These are phyloP conservation scores for Chionographis japonica DNA, from an alignment of 106 monocot genomes.

Conservation along the genomic window DNA sequence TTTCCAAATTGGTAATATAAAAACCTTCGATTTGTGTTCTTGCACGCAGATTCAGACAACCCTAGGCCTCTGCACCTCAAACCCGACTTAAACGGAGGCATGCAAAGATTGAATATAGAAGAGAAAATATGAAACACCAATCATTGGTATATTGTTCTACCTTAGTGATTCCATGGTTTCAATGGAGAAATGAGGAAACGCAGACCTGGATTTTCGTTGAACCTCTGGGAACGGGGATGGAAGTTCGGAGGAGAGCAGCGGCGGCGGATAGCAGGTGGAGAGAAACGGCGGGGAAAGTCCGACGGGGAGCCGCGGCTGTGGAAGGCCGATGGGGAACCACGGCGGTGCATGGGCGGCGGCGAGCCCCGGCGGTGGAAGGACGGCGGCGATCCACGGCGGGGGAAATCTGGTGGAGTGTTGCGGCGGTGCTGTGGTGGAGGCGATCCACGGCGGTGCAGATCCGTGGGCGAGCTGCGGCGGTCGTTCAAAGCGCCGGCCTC, in stretches of 20 bases:
- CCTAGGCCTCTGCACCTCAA: neutral
- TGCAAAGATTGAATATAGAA: neutral
- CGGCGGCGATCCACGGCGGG: neutral
- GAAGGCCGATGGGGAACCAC: neutral
- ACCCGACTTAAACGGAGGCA: neutral
- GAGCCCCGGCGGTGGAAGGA: neutral
- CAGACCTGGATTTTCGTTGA: conserved; percentile 4
- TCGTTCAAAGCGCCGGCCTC: neutral
- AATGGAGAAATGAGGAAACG: neutral
- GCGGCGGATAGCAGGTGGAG: neutral
- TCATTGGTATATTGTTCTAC: too few relatives aligned
- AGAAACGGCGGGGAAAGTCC: neutral
- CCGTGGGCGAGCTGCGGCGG: neutral
- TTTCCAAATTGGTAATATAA: too few relatives aligned
- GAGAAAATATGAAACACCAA: too few relatives aligned
- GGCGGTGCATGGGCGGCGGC: neutral
- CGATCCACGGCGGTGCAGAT: neutral
- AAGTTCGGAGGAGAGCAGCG: conserved; percentile 2
- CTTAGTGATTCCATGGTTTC: too few relatives aligned
- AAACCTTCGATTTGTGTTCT: too few relatives aligned
- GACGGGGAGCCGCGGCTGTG: conserved; percentile 1
- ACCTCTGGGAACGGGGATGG: conserved; percentile 5
- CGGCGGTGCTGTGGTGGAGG: too few relatives aligned
- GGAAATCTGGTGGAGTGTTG: too few relatives aligned
- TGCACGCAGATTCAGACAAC: too few relatives aligned